Percentiles rank a stretch among this genome's conserved stretches.
Conservation (phyloP, 768 basidiomycete genomes). For the Lactarius akahatsu region DNA sequence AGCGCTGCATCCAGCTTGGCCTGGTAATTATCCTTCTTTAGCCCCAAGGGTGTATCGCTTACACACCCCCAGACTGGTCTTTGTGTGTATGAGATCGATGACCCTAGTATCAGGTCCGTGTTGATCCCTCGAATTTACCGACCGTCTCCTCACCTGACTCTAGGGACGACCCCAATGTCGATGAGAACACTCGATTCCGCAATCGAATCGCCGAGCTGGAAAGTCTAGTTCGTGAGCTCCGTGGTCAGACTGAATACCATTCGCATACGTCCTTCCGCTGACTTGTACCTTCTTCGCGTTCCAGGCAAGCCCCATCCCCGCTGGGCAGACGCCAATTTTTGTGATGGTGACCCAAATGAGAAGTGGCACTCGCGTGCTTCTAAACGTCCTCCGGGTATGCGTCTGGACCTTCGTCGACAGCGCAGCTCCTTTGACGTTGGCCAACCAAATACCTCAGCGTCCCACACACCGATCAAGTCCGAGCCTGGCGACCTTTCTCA, state of each 20-base stretch:
- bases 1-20: conserved; percentile 86
- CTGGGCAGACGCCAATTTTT: conserved; percentile 78
- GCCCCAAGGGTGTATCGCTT: conserved; percentile 15
- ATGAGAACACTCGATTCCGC: conserved; percentile 81
- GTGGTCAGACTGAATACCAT: conserved; percentile 48
- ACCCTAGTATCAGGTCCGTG: conserved; percentile 71
- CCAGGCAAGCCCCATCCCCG: conserved; percentile 84
- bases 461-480: conserved; percentile 56
- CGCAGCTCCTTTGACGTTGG: conserved; percentile 32
- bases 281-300: not conserved
- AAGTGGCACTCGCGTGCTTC: conserved; percentile 85
- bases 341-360: conserved; percentile 77
- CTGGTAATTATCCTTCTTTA: conserved; percentile 48
- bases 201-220: conserved; percentile 92
- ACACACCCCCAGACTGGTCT: conserved; percentile 68
- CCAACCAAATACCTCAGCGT: conserved; percentile 29
- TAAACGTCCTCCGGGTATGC: conserved; percentile 48
- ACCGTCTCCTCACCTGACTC: not conserved
- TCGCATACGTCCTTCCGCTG: conserved; percentile 4
- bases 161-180: conserved; percentile 85
- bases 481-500: conserved; percentile 28
- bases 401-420: conserved; percentile 32
- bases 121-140: conserved; percentile 10
- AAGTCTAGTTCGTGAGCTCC: conserved; percentile 83
- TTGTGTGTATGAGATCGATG: conserved; percentile 94